phyloP scores from a whole-genome alignment of 2,329 filamentous ascomycete species.

The Aspergillus sp. region DNA sequence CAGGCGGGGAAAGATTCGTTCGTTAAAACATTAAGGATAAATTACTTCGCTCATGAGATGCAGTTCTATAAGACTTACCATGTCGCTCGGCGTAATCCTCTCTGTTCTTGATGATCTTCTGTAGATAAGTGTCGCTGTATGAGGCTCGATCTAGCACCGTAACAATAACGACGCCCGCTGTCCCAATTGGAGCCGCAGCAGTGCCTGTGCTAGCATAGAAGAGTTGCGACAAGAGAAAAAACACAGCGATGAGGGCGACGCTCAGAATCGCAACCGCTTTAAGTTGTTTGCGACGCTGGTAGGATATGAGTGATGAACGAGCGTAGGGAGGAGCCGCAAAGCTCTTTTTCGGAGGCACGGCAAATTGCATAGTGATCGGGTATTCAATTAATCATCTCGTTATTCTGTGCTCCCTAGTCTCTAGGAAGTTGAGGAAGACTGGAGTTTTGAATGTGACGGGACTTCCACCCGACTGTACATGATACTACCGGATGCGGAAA shows the following conservation, averaged over 20 bases:
- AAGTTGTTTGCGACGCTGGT: slow-evolving; percentile 60
- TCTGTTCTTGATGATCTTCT: slow-evolving; percentile 77
- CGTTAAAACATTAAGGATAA: not conserved
- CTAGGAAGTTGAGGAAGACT: not conserved
- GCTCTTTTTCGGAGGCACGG: slow-evolving; percentile 80
- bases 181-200: slow-evolving; percentile 27
- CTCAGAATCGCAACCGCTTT: slow-evolving; percentile 58
- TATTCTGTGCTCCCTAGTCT: not conserved
- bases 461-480: not conserved
- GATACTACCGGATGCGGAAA: slow-evolving; percentile 21
- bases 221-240: slow-evolving; percentile 60
- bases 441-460: not conserved
- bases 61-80: slow-evolving; percentile 56
- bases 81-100: slow-evolving; percentile 81
- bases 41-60: not conserved
- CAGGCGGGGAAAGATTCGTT: not conserved
- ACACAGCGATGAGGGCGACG: slow-evolving; percentile 55
- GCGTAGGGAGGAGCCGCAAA: slow-evolving; percentile 72
- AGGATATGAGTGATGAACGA: slow-evolving; percentile 44
- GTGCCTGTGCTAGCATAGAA: slow-evolving; percentile 31
- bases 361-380: slow-evolving; percentile 71
- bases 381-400: slow-evolving; percentile 2
- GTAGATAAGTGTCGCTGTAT: slow-evolving; percentile 66
- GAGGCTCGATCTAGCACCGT: slow-evolving; percentile 73
- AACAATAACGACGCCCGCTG: slow-evolving; percentile 69